Evolutionary conservation across 108 stramenopile genomes (phyloP), one percentile per base, ranked within the genome.

Genomic region (Nitzschia sp.): DNA sequence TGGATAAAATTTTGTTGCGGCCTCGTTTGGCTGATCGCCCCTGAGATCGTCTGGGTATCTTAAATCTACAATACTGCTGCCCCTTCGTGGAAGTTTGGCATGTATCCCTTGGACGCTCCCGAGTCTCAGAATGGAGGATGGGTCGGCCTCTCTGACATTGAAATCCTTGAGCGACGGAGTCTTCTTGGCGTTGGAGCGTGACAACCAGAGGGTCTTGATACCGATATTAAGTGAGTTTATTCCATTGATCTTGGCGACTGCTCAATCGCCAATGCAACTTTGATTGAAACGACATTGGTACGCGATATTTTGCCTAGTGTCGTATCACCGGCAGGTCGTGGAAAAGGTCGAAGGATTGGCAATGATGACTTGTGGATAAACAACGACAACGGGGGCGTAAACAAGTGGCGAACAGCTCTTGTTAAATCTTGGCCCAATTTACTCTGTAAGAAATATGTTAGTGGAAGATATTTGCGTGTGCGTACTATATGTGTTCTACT

Each of bases 341-440:
- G 90, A 88, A 59, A 88, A 92, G 59, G 24, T 87, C 49, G 91
- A 92, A 48, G 88, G 88, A 13, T 48, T 89, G 29, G 28, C 2
- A 28, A 73, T 32, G 86, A 85, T 23, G 25, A 63, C 27, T 46
- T 86, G 18, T 92, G 74, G 71, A 57, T 92, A 66, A 75, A 68
- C 69, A 86, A 71, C 24, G 88, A 92, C 66, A 92, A 92, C 46
- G 91, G 89, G 64, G 91, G 91, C 11, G 76, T 86, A 30, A 82
- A 87, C 49, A 59, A 79, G 64, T 59, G 90, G 90, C 35, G 74
- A 75, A 25, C 71, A 71, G 34, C 61, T 63, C 23, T 46, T 71
- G 26, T 3, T 71, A 25, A 71, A 71, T 27, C 49, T 71, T 63
- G 71, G 71, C 1, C 49, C 49, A 9, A 9, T 42, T 6, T 42